Base-by-base conservation (phyloP, 306 rosid species). In the Boehmeria nivea region DNA sequence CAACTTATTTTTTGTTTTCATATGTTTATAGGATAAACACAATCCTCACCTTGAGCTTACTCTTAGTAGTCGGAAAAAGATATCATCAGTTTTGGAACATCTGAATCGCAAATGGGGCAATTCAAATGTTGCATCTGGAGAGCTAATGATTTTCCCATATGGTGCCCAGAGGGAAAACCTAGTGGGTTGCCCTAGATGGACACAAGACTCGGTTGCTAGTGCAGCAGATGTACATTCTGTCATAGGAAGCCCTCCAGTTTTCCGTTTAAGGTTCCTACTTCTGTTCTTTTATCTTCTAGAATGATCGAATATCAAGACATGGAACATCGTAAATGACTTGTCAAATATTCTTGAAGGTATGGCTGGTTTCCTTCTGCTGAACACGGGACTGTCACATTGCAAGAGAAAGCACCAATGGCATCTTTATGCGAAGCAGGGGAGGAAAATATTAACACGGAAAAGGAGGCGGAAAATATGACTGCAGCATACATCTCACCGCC, bases 41-140 rank as follows among this genome's bases (percentile, higher is more conserved):
- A 91, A 91, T 77, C 99, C 99, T 37, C 69, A 76, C 78, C 74
- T 91, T 73, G 99, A 91, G 83, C 99, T 91, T 40, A 91, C 96
- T 34, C 89, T 91, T 68, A 79, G 93, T 63, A 71, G 77, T 44
- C 83, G 96, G 51, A 91, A 91, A 81, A 91, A 72, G 81, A 84
- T 91, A 75, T 91, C 99, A 54, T 91, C 99, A 57, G 80, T 91
- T 67, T 72, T 87, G 64, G 99, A 91, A 56, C 99, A 87, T 76
- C 84, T 91, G 60, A 84, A 75, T 72, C 93, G 96, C 49, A 91
- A 91, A 73, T 91, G 99, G 99, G 99, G 99, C 16, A 81, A 60
- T 73, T 87, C 99, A 12, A 84, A 80, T 68, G 75, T 78, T 33
- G 99, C 99, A 61, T 50, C 64, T 66, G 99, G 99, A 79, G 95